These are phyloP conservation scores for Sporisorium scitamineum DNA, from an alignment of 1,284 basidiomycete genomes.

Conservation along the genomic window DNA sequence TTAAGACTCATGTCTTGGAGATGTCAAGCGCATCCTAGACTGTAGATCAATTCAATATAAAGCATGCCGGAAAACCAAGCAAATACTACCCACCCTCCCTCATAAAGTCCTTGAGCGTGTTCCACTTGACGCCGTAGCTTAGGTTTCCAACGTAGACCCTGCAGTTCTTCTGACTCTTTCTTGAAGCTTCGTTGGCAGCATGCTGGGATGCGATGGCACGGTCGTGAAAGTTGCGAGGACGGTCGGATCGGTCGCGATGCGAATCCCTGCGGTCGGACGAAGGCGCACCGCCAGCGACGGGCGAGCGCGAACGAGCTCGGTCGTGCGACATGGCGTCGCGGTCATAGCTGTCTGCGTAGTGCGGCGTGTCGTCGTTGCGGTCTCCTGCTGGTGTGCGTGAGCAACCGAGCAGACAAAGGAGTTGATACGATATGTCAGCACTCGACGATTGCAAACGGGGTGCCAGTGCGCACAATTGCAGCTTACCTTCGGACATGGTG, in stretches of 20 bases:
- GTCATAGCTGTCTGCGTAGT: conserved; percentile 38
- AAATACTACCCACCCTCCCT: conserved; percentile 61
- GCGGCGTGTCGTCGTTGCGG: conserved; percentile 37
- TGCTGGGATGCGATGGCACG: conserved; percentile 37
- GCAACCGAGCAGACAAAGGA: no score
- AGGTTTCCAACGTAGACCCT: conserved; percentile 98
- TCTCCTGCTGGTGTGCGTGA: conserved; percentile 12
- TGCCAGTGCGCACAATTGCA: neutral
- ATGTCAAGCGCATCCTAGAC: conserved; percentile 1
- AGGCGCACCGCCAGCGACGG: conserved; percentile 32
- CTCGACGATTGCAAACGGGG: neutral
- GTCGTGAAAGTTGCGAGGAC: conserved; percentile 36
- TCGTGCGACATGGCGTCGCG: conserved; percentile 46
- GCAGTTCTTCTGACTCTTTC: conserved; percentile 95
- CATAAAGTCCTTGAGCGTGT: conserved; percentile 80
- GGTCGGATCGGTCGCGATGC: conserved; percentile 27
- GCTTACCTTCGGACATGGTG: conserved; percentile 47
- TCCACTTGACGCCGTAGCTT: conserved; percentile 96
- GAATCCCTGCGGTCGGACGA: conserved; percentile 26
- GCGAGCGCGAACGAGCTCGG: conserved; percentile 45
- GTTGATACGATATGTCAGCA: neutral
- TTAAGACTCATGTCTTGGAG: neutral
- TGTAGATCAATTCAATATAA: conserved; percentile 8
- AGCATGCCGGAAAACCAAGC: conserved; percentile 13
- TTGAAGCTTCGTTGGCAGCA: conserved; percentile 73